These are phyloP conservation scores for Pseudocercospora pini-densiflorae DNA, from an alignment of 2,329 filamentous ascomycete genomes.

Conservation along the genomic window DNA sequence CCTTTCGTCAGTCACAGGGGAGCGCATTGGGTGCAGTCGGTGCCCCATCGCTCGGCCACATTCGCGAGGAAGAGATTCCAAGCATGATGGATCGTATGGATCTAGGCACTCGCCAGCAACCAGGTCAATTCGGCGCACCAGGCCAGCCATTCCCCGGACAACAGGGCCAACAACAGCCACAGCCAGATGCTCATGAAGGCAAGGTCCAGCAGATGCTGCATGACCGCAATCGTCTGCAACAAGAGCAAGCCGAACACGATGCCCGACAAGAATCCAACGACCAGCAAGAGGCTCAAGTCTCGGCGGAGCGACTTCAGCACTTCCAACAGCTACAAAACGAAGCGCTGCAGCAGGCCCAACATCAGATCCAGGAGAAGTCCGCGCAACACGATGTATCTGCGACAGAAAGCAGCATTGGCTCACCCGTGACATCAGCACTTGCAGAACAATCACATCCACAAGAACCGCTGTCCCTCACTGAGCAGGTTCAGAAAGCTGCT, in stretches of 20 bases:
- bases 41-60: slow-evolving; percentile 49
- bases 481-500: slow-evolving; percentile 80
- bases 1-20: slow-evolving; percentile 47
- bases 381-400: slow-evolving; percentile 25
- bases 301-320: slow-evolving; percentile 74
- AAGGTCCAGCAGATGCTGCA: slow-evolving; percentile 65
- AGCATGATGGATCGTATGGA: slow-evolving; percentile 66
- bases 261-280: slow-evolving; percentile 48
- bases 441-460: slow-evolving; percentile 40
- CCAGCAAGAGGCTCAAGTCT: slow-evolving; percentile 48
- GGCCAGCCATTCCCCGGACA: slow-evolving; percentile 51
- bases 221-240: slow-evolving; percentile 63
- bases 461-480: slow-evolving; percentile 71
- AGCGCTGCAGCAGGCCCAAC: slow-evolving; percentile 12
- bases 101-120: slow-evolving; percentile 54
- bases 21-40: slow-evolving; percentile 52
- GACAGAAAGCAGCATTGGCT: slow-evolving; percentile 30
- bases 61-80: slow-evolving; percentile 73
- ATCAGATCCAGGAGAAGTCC: slow-evolving; percentile 34
- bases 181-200: slow-evolving; percentile 53
- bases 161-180: slow-evolving; percentile 43
- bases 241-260: slow-evolving; percentile 64
- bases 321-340: slow-evolving; percentile 75
- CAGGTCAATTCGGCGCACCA: slow-evolving; percentile 53
- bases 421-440: slow-evolving; percentile 16